These are phyloP conservation scores for Drechslera avenae DNA, from an alignment of 2,329 filamentous ascomycete genomes.

Conservation along the genomic window DNA sequence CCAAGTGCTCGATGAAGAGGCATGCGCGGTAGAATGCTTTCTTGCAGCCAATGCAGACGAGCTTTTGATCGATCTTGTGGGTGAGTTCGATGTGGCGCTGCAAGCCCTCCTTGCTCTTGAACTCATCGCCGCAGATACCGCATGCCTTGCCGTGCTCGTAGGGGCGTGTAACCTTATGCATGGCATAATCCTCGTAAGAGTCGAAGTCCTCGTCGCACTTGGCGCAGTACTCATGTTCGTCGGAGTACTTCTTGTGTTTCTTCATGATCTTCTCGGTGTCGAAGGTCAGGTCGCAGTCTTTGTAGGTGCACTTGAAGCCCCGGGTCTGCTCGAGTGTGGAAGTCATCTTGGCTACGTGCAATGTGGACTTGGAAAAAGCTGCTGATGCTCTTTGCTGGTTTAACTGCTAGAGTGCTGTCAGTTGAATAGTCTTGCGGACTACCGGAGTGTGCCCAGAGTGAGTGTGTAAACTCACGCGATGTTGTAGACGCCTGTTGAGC, in stretches of 20 bases:
- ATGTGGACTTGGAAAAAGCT: no score
- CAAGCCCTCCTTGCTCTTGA: conserved; percentile 58
- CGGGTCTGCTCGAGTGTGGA: conserved; percentile 28
- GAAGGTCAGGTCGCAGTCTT: conserved; percentile 55
- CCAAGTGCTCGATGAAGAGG: conserved; percentile 60
- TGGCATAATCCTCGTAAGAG: conserved; percentile 51
- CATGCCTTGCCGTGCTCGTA: conserved; percentile 58
- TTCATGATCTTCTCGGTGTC: conserved; percentile 53
- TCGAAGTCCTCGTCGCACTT: conserved; percentile 54
- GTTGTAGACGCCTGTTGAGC: no score
- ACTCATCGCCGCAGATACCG: conserved; percentile 62
- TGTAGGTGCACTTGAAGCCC: conserved; percentile 51
- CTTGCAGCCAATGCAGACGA: conserved; percentile 60
- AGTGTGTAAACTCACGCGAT: no score
- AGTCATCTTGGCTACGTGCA: conserved; percentile 26
- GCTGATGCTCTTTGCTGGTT: no score
- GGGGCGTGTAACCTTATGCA: conserved; percentile 53
- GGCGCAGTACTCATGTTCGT: conserved; percentile 54
- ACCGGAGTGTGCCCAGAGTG: no score
- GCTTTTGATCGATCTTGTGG: conserved; percentile 56
- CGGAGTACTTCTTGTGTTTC: conserved; percentile 55
- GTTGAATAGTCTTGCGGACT: no score
- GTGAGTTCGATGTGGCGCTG: conserved; percentile 57
- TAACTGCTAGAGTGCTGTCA: no score
- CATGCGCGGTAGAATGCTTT: conserved; percentile 55